Evolutionary conservation across 2,329 filamentous ascomycete species (phyloP).

Genomic region (Fusarium odoratissimum): DNA sequence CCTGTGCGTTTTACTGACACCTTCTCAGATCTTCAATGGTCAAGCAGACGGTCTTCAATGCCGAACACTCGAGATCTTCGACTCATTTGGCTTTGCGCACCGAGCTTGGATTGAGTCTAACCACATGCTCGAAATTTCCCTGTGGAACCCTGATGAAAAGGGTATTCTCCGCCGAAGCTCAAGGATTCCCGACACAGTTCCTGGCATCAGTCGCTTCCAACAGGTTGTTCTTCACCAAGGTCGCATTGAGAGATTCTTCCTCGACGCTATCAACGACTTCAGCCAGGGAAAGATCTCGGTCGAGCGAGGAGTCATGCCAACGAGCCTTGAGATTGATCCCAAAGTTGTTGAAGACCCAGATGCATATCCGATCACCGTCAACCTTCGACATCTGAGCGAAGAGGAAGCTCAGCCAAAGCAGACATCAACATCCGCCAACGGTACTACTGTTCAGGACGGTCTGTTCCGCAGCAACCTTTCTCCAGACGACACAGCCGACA

Average conservation of each 20-base stretch:
- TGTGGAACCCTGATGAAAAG: conserved; percentile 4
- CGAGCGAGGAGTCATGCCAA: background rate
- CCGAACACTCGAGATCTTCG: conserved; percentile 72
- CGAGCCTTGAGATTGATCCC: background rate
- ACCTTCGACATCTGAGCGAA: conserved; percentile 6
- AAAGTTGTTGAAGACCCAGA: background rate
- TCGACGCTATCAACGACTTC: conserved; percentile 65
- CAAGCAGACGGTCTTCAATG: conserved; percentile 34
- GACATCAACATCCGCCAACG: background rate
- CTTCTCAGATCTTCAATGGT: background rate
- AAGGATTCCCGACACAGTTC: conserved; percentile 71
- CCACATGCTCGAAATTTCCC: conserved; percentile 69
- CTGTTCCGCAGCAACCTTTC: conserved; percentile 37
- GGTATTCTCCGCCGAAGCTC: conserved; percentile 57
- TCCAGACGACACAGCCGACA: conserved; percentile 65
- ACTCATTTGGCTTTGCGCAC: conserved; percentile 76
- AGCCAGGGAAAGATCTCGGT: background rate
- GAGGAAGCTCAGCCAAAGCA: conserved; percentile 7
- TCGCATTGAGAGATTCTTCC: conserved; percentile 74
- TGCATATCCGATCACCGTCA: conserved; percentile 3
- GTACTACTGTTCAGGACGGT: background rate
- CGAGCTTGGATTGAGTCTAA: conserved; percentile 74
- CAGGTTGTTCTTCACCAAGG: conserved; percentile 78
- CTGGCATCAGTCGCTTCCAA: conserved; percentile 70
- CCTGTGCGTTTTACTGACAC: background rate